Conservation (phyloP, 2,329 filamentous ascomycete species). For the Aspergillus amoenus region DNA sequence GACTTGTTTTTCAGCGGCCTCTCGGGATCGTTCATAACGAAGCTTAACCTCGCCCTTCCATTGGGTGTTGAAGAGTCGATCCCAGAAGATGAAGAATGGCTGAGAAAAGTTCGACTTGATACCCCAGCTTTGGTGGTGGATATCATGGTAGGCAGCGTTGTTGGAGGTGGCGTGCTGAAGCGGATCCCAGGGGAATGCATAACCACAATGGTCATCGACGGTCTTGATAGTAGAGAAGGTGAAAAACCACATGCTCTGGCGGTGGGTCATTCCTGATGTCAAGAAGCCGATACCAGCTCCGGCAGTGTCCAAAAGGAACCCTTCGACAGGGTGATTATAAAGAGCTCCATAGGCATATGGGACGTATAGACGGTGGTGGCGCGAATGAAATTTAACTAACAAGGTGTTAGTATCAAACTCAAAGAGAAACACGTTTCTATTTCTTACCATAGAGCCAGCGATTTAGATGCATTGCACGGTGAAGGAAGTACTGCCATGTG, state of each 20-base stretch:
- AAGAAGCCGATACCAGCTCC: slow-evolving; percentile 85
- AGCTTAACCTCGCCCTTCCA: slow-evolving; percentile 69
- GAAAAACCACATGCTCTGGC: slow-evolving; percentile 89
- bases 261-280: slow-evolving; percentile 74
- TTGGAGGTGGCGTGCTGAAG: slow-evolving; percentile 89
- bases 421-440: no score
- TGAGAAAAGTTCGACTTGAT: slow-evolving; percentile 69
- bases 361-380: slow-evolving; percentile 95
- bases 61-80: slow-evolving; percentile 75
- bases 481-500: slow-evolving; percentile 97
- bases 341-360: slow-evolving; percentile 96
- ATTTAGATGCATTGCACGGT: slow-evolving; percentile 96
- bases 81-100: slow-evolving; percentile 87
- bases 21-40: slow-evolving; percentile 58
- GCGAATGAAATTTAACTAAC: slow-evolving; percentile 84
- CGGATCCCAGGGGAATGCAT: slow-evolving; percentile 92
- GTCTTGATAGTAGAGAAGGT: slow-evolving; percentile 89
- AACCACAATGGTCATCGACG: slow-evolving; percentile 96
- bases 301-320: slow-evolving; percentile 87
- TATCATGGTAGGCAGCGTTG: slow-evolving; percentile 95
- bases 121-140: slow-evolving; percentile 98
- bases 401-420: slow-evolving; percentile 2
- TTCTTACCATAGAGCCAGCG: slow-evolving; percentile 90
- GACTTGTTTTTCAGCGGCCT: slow-evolving; percentile 57
- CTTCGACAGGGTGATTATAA: slow-evolving; percentile 95